Conservation (phyloP, 768 basidiomycete genomes). For the Gloeopeniophorella convolvens region DNA sequence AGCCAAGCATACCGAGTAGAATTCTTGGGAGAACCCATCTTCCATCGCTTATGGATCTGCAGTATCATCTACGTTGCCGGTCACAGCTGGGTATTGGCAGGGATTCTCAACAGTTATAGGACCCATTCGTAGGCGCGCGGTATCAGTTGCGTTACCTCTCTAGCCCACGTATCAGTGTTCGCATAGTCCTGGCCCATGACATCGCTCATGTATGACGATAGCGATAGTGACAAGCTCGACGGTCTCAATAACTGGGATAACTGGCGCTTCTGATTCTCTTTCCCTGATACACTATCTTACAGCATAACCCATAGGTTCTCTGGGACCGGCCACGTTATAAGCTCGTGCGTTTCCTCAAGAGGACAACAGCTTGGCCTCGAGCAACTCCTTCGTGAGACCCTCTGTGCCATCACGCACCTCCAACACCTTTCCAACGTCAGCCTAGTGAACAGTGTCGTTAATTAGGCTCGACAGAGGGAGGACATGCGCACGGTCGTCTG, state of each 20-base stretch:
- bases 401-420: slow-evolving; percentile 81
- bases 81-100: slow-evolving; percentile 74
- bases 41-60: slow-evolving; percentile 69
- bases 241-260: too few relatives aligned
- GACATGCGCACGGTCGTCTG: slow-evolving; percentile 61
- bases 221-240: too few relatives aligned
- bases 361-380: slow-evolving; percentile 53
- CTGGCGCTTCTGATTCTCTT: too few relatives aligned
- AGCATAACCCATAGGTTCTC: neutral
- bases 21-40: slow-evolving; percentile 73
- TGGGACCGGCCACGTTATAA: neutral
- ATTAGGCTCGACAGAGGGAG: neutral
- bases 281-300: neutral
- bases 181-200: too few relatives aligned
- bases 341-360: neutral
- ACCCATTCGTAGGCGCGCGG: too few relatives aligned
- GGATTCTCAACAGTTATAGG: slow-evolving; percentile 48
- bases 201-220: too few relatives aligned
- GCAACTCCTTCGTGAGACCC: slow-evolving; percentile 61
- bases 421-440: slow-evolving; percentile 71
- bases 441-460: slow-evolving; percentile 35
- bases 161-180: too few relatives aligned
- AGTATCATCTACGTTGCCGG: slow-evolving; percentile 67
- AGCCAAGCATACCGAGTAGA: slow-evolving; percentile 87
- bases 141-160: too few relatives aligned